phyloP scores from a whole-genome alignment of 345 rosid genomes.

The Pistacia integerrima region DNA sequence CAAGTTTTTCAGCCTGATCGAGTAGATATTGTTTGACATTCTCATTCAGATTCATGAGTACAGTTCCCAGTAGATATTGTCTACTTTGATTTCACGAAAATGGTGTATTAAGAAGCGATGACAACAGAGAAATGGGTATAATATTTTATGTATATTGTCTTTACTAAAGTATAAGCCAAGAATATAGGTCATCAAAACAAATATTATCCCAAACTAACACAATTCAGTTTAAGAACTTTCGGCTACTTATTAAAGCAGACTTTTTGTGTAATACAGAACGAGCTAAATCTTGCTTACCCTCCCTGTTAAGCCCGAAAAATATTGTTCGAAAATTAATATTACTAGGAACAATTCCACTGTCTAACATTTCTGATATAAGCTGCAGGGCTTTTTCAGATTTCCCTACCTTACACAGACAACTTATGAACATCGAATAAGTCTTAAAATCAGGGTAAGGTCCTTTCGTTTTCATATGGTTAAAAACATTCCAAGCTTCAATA shows the following conservation, averaged over 20 bases:
- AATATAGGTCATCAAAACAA: too few species aligned
- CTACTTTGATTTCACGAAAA: too few species aligned
- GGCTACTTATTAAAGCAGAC: constrained; percentile 44
- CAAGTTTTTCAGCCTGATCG: too few species aligned
- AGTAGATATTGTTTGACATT: too few species aligned
- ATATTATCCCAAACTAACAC: background rate
- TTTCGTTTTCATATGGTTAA: constrained; percentile 41
- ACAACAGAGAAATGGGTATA: too few species aligned
- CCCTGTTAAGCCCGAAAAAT: constrained; percentile 67
- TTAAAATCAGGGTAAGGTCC: constrained; percentile 70
- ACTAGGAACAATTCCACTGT: constrained; percentile 64
- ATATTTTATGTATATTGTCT: too few species aligned
- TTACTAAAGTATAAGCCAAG: too few species aligned
- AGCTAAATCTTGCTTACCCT: constrained; percentile 72
- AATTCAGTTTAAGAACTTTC: constrained; percentile 45
- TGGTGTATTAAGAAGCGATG: too few species aligned
- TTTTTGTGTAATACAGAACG: constrained; percentile 49
- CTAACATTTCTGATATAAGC: constrained; percentile 63
- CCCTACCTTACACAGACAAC: constrained; percentile 55
- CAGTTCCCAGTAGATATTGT: too few species aligned
- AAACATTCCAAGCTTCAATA: constrained; percentile 61
- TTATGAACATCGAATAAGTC: constrained; percentile 70
- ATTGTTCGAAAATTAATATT: constrained; percentile 62
- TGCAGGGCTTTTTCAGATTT: constrained; percentile 66
- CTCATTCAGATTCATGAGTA: too few species aligned